Base-by-base conservation (phyloP, 164 flowering plant species). In the Magnolia kwangsiensis region DNA sequence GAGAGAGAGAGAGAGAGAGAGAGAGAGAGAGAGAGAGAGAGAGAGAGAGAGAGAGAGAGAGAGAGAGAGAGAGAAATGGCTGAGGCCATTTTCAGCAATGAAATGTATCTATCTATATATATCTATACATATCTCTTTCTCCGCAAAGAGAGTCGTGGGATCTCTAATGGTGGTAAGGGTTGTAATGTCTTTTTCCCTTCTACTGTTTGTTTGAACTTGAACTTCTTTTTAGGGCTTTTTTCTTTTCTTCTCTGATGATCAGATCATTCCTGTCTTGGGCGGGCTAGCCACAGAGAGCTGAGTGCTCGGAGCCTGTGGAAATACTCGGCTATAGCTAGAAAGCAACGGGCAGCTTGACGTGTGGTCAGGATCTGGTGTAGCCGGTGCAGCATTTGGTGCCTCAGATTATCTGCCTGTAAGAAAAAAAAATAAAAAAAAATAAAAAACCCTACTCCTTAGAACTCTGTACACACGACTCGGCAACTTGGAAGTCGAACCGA, bases 291-390 rank as follows among this genome's bases (percentile, higher is more conserved):
- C 19, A 93, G 89, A 65, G 98, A 90, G 78, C 98, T 93, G 50
- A 93, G 89, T 18, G 98, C 88, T 68, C 94, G 90, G 59, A 93
- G 96, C 71, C 98, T 88, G 76, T 93, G 94, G 83, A 88, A 91
- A 79, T 93, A 93, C 86, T 93, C 98, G 2, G 89, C 91, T 0
- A 91, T 88, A 45, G 89, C 89, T 63, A 93, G 78, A 70, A 89
- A 82, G 82, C 94, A 90, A 81, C 92, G 80, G 8, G 96, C 98
- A 1, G 92, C 88, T 79, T 93, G 96, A 4, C 92, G 89, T 31
- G 87, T 85, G 18, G 94, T 89, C 70, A 93, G 83, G 50, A 91
- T n/a, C 74, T 89, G 94, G 49, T 87, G 88, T 75, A 93, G 86
- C 81, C 94, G 86, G 76, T 93, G 96, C 69, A 93, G 73, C 18